Conservation (phyloP, 495 filamentous ascomycete genomes). For the Hypoxylon perforatum region DNA sequence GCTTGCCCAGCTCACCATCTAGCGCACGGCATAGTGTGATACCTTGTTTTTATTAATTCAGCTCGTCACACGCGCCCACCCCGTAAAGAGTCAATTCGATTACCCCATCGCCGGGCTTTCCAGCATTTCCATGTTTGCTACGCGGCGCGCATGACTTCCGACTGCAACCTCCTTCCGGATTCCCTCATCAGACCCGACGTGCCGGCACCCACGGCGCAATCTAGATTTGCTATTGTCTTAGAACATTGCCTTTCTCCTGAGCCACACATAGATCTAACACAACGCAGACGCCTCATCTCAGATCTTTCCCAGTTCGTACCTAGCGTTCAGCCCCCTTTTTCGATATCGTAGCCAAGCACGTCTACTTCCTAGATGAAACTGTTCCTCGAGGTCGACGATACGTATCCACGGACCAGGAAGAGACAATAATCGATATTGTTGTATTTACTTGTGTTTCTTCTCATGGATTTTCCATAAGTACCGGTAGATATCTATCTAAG, state of each 20-base stretch:
- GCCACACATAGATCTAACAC: conserved; percentile 29
- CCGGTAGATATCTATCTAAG: too few relatives aligned
- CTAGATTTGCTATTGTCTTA: conserved; percentile 11
- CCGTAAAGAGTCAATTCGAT: not conserved
- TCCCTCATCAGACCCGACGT: conserved; percentile 33
- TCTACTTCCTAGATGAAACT: conserved; percentile 6
- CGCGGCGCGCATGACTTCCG: conserved; percentile 23
- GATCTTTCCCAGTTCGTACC: conserved; percentile 20
- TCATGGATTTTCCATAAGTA: conserved; percentile 13
- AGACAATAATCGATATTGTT: not conserved
- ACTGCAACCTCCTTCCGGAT: conserved; percentile 31
- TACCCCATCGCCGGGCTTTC: conserved; percentile 26
- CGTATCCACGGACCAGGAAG: conserved; percentile 1
- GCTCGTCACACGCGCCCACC: not conserved
- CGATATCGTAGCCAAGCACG: conserved; percentile 17
- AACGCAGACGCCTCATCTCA: conserved; percentile 26
- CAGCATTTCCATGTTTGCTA: conserved; percentile 17
- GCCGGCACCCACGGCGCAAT: conserved; percentile 13
- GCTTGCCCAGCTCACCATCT: conserved; percentile 5
- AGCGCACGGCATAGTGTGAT: conserved; percentile 21
- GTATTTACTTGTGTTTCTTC: not conserved
- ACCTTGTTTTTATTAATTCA: conserved; percentile 17
- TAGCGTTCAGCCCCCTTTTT: conserved; percentile 21
- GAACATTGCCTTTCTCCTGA: conserved; percentile 7
- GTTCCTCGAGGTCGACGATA: conserved; percentile 1